These are phyloP conservation scores for Microbotryum lychnidis-dioicae DNA, from an alignment of 1,284 basidiomycete genomes.

Conservation along the genomic window DNA sequence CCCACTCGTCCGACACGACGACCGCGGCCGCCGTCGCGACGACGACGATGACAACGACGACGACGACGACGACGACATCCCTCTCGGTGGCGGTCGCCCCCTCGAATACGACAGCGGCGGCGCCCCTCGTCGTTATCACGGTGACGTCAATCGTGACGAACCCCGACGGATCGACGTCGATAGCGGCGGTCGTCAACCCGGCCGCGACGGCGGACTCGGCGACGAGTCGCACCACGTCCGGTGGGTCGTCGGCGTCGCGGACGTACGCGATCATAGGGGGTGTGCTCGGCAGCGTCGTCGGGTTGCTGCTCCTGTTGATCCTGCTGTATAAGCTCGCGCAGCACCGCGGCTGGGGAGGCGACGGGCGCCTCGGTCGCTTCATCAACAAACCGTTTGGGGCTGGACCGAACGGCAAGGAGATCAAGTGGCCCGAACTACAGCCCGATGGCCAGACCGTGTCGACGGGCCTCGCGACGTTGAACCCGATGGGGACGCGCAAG, in stretches of 20 bases:
- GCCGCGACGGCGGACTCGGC: constrained; percentile 14
- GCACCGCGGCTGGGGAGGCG: too few species aligned
- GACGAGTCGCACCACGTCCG: constrained; percentile 3
- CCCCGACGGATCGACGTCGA: constrained; percentile 22
- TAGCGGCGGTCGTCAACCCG: constrained; percentile 9
- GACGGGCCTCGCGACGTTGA: constrained; percentile 23
- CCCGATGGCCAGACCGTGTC: constrained; percentile 23
- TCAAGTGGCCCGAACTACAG: constrained; percentile 35
- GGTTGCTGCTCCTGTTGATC: constrained; percentile 11
- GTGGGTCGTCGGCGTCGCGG: background rate
- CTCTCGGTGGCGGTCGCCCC: background rate
- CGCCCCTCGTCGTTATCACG: constrained; percentile 23
- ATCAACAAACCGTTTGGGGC: constrained; percentile 13
- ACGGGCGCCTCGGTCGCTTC: background rate
- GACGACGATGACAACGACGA: background rate
- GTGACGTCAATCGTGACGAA: constrained; percentile 25
- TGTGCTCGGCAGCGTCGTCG: constrained; percentile 33
- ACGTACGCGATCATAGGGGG: constrained; percentile 32
- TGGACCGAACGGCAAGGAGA: constrained; percentile 32
- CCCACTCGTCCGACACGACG: background rate
- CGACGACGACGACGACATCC: constrained; percentile 2
- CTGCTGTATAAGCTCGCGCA: background rate
- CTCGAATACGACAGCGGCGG: constrained; percentile 3
- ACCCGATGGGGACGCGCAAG: constrained; percentile 32
- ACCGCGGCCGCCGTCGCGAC: background rate